Evolutionary conservation across 2,329 filamentous ascomycete species (phyloP).

Genomic region (Aspergillus tubingensis): DNA sequence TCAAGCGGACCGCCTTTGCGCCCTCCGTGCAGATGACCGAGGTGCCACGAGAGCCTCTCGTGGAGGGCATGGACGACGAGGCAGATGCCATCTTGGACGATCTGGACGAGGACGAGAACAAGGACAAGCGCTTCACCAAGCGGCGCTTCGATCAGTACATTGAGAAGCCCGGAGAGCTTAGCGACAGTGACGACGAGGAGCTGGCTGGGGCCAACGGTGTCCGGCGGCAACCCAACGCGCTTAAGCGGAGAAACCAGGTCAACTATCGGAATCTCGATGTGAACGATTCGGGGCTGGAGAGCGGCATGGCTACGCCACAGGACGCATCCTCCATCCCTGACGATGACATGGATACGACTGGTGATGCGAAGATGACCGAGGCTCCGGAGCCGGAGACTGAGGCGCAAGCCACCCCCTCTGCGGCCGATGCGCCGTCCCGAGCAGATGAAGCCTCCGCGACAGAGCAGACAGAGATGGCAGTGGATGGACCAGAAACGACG

Average conservation of each 20-base stretch:
- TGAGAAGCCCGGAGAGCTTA: conserved; percentile 75
- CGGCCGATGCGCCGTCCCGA: conserved; percentile 33
- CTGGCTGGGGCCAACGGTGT: conserved; percentile 70
- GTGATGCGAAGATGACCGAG: conserved; percentile 46
- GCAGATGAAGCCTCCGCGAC: conserved; percentile 35
- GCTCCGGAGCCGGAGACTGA: conserved; percentile 39
- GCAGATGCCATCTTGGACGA: conserved; percentile 67
- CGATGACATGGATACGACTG: conserved; percentile 41
- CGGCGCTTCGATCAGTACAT: conserved; percentile 79
- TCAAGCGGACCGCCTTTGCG: conserved; percentile 62
- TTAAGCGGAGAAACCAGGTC: conserved; percentile 60
- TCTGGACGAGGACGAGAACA: conserved; percentile 81
- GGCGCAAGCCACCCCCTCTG: conserved; percentile 32
- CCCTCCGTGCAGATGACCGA: conserved; percentile 67
- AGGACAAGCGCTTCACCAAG: conserved; percentile 79
- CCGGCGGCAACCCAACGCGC: conserved; percentile 54
- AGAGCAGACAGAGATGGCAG: conserved; percentile 34
- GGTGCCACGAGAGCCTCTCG: conserved; percentile 58
- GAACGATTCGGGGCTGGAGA: conserved; percentile 56
- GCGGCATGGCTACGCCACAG: conserved; percentile 51
- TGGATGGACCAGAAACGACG: conserved; percentile 34
- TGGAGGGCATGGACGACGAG: conserved; percentile 63
- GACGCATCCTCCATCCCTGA: conserved; percentile 48
- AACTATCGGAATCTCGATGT: conserved; percentile 61
- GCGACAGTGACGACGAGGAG: conserved; percentile 88